Evolutionary conservation across 805 yeast species (phyloP).

Genomic region (Myxozyma melibiosi): DNA sequence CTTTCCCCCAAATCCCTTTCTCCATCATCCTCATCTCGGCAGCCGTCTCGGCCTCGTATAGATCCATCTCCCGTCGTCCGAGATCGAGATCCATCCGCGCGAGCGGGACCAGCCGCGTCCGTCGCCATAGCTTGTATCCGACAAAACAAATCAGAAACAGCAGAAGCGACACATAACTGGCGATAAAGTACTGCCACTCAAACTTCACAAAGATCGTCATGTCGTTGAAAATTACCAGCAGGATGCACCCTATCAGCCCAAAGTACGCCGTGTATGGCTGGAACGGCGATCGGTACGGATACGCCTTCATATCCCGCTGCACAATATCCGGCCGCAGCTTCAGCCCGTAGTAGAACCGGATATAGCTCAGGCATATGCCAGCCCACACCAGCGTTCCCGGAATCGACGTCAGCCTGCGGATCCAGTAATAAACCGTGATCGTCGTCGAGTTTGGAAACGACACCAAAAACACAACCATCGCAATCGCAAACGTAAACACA

Average conservation of each 20-base stretch:
- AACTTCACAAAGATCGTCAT: constrained; percentile 59
- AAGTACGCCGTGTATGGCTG: constrained; percentile 70
- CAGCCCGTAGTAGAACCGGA: constrained; percentile 66
- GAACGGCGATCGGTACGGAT: constrained; percentile 68
- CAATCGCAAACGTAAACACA: constrained; percentile 50
- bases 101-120: constrained; percentile 66
- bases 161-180: constrained; percentile 65
- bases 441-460: constrained; percentile 29
- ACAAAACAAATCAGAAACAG: constrained; percentile 54
- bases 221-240: constrained; percentile 61
- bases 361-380: constrained; percentile 66
- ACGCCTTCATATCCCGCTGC: constrained; percentile 60
- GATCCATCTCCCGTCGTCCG: constrained; percentile 81
- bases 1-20: constrained; percentile 18
- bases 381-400: constrained; percentile 80
- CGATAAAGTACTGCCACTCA: constrained; percentile 65
- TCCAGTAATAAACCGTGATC: constrained; percentile 35
- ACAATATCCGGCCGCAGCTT: constrained; percentile 64
- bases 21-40: constrained; percentile 25
- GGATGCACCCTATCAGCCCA: constrained; percentile 58
- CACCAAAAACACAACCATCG: constrained; percentile 29
- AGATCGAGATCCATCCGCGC: constrained; percentile 80
- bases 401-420: constrained; percentile 32
- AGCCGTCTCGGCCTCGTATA: constrained; percentile 41
- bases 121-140: constrained; percentile 59